Evolutionary conservation across 1,284 basidiomycete genomes (phyloP).

Genomic region (Heterobasidion irregulare): DNA sequence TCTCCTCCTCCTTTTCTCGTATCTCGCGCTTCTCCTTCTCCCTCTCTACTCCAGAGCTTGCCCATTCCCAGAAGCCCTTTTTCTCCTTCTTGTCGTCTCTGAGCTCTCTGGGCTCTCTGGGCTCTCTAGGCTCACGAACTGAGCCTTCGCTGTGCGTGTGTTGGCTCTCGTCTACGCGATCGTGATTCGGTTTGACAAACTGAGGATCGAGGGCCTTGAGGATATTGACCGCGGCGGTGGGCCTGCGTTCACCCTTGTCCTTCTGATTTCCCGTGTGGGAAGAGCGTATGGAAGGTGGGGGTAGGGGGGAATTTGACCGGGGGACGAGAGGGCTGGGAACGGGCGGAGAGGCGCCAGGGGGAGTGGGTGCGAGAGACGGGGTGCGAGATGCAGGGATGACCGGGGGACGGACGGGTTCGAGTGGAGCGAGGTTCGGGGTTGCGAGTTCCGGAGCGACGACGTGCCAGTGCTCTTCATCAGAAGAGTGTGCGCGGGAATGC

Average conservation of each 20-base stretch:
- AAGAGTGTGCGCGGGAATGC: slow-evolving; percentile 15
- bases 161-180: slow-evolving; percentile 16
- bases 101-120: slow-evolving; percentile 22
- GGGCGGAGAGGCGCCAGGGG: slow-evolving; percentile 27
- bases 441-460: slow-evolving; percentile 22
- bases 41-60: slow-evolving; percentile 20
- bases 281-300: slow-evolving; percentile 30
- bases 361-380: slow-evolving; percentile 34
- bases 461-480: slow-evolving; percentile 44
- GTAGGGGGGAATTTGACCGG: slow-evolving; percentile 15
- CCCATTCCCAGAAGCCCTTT: slow-evolving; percentile 46
- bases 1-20: slow-evolving; percentile 12
- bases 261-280: slow-evolving; percentile 15
- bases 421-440: slow-evolving; percentile 12
- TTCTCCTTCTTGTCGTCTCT: slow-evolving; percentile 34
- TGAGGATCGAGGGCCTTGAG: slow-evolving; percentile 51
- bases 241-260: slow-evolving; percentile 16
- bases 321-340: slow-evolving; percentile 4
- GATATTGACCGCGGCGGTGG: slow-evolving; percentile 40
- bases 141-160: slow-evolving; percentile 6
- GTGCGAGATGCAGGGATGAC: slow-evolving; percentile 33
- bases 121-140: slow-evolving; percentile 19
- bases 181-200: slow-evolving; percentile 14
- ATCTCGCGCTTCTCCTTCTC: slow-evolving; percentile 15
- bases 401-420: slow-evolving; percentile 17